A percentile compares a stretch with the other conserved stretches of the same genome.
Conservation (phyloP, 192 early-diverging fungal genomes). For the Backusella parvicylindrica region DNA sequence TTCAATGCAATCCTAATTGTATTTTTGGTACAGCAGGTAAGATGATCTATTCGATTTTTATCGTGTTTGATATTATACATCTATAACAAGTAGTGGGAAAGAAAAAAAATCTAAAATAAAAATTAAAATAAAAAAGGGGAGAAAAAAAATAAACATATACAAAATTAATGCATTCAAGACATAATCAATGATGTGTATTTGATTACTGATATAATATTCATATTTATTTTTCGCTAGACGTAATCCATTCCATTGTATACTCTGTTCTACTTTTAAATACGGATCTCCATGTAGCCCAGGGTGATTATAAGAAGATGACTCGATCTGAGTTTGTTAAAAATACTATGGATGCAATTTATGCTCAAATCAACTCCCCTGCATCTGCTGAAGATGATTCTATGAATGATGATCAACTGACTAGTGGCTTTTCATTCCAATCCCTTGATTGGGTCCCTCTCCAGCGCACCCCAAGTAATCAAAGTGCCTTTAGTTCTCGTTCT, state of each 20-base stretch:
- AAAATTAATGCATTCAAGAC: not conserved
- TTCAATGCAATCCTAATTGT: constrained; percentile 74
- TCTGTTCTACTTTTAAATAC: constrained; percentile 90
- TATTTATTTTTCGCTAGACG: constrained; percentile 46
- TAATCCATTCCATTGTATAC: constrained; percentile 84
- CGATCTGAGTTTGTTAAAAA: constrained; percentile 69
- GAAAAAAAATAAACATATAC: not conserved
- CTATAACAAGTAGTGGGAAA: not conserved
- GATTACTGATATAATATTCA: not conserved
- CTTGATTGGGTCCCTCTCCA: not conserved
- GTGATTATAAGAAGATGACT: constrained; percentile 68
- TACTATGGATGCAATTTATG: constrained; percentile 51
- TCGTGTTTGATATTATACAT: not conserved
- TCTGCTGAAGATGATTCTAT: not conserved
- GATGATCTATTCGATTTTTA: not conserved
- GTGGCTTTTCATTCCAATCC: constrained; percentile 9
- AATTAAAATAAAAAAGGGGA: not conserved
- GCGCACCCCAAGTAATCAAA: constrained; percentile 19
- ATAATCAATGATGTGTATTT: not conserved
- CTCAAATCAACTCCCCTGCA: constrained; percentile 28
- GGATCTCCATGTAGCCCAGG: constrained; percentile 85
- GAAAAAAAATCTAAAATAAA: not conserved
- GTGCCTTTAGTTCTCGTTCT: not conserved
- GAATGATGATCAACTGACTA: constrained; percentile 5
- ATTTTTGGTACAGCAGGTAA: constrained; percentile 40